Evolutionary conservation across 2,329 filamentous ascomycete genomes (phyloP), one percentile per base, ranked within the genome.

Genomic region (Daldinia sp.): DNA sequence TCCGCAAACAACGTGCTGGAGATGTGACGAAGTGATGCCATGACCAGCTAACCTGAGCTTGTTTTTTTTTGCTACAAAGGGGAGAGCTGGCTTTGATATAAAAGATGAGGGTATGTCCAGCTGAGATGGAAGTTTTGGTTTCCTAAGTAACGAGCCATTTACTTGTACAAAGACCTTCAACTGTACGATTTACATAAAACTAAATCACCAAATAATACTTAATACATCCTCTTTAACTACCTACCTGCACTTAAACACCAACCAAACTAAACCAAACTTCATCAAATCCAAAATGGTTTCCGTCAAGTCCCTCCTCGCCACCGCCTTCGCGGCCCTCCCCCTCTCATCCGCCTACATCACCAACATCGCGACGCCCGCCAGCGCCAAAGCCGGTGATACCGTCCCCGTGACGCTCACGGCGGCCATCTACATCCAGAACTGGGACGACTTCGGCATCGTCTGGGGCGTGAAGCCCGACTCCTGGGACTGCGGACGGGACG

Each of bases 401-500:
- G 62, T 79, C 44, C 72, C 65, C 2, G 75, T 67, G 13, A 77
- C 72, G 7, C 60, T 80, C 20, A 62, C 60, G 41, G 77, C 76
- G 15, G 59, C 74, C 20, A 75, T 74, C 69, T 79, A 79, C 74
- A 65, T 76, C 44, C 76, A 79, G 74, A 80, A 80, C 75, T 79
- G 70, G 72, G 71, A 76, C 60, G 78, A 80, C 72, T 79, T 74
- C 68, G 65, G 74, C 53, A 75, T 80, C 63, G 60, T 76, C 42
- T 80, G 76, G 76, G 78, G 75, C 1, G 30, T 79, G 15, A 35
- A 68, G 2, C 55, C 71, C 10, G 55, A 60, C 18, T 30, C 44
- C 59, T 23, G 60, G 33, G 57, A 63, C 68, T 62, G 69, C 68
- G 67, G 69, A 62, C 72, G 71, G 41, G 28, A 44, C 6, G 65